Conservation (phyloP, 148 eudicot genomes). For the Cornus suecica region DNA sequence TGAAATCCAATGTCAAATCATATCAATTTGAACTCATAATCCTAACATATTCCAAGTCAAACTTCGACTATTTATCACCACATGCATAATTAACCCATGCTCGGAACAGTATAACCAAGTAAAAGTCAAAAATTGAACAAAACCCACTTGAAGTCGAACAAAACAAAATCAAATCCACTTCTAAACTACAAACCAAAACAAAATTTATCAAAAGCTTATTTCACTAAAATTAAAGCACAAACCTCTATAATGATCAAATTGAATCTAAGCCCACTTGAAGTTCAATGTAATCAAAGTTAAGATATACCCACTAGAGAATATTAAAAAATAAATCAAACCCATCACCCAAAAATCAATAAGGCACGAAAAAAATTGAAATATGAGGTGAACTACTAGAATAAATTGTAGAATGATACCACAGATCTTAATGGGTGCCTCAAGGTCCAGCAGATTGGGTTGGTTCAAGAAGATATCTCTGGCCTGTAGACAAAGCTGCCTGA, state of each 20-base stretch:
- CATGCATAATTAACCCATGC: neutral
- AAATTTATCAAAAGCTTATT: neutral
- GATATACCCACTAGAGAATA: neutral
- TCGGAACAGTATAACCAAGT: neutral
- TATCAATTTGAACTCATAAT: neutral
- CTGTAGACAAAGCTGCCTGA: constrained; percentile 74
- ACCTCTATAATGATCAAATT: neutral
- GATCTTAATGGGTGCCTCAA: constrained; percentile 88
- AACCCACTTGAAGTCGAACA: neutral
- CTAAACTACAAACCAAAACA: neutral
- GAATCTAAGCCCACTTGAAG: neutral
- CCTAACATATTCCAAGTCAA: neutral
- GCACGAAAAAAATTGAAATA: neutral
- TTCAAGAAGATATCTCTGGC: constrained; percentile 67
- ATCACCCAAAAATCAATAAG: too few species aligned
- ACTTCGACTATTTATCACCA: neutral
- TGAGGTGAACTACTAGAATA: neutral
- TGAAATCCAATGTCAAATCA: neutral
- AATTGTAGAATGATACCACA: constrained; percentile 49
- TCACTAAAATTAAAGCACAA: too few species aligned
- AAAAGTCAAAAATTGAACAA: neutral
- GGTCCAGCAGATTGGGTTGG: constrained; percentile 80
- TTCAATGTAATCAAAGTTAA: neutral
- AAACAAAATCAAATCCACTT: neutral
- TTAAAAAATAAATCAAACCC: neutral